These are phyloP conservation scores for Tuber magnatum DNA, from an alignment of 495 filamentous ascomycete genomes.

Conservation along the genomic window DNA sequence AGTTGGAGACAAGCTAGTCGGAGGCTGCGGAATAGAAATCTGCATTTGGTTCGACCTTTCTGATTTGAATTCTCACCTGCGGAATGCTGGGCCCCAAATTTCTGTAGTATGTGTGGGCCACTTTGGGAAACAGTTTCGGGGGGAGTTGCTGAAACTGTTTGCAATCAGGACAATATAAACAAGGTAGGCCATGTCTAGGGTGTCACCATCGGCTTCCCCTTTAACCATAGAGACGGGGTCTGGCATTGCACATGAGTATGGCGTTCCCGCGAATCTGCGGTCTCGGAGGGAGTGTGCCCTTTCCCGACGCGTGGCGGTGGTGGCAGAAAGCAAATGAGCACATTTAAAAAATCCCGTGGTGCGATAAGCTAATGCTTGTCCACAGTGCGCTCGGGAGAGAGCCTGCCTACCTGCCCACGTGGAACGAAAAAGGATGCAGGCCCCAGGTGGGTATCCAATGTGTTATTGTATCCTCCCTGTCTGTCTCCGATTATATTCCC, in stretches of 20 bases:
- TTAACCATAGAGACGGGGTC: neutral
- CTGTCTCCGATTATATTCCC: neutral
- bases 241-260: neutral
- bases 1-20: neutral
- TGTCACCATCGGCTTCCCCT: neutral
- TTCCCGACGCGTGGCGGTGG: neutral
- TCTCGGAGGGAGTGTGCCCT: neutral
- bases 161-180: neutral
- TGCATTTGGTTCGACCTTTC: neutral
- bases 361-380: neutral
- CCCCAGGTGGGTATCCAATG: neutral
- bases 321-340: neutral
- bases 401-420: neutral
- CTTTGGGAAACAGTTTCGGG: neutral
- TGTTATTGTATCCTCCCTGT: neutral
- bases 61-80: neutral
- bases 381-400: neutral
- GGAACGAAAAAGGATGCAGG: neutral
- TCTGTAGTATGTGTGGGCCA: neutral
- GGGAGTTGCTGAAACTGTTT: neutral
- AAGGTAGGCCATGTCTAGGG: neutral
- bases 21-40: neutral
- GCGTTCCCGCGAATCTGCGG: neutral
- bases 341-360: neutral
- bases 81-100: neutral